phyloP scores from a whole-genome alignment of 2,329 filamentous ascomycete genomes.

The Arthroderma sp. region DNA sequence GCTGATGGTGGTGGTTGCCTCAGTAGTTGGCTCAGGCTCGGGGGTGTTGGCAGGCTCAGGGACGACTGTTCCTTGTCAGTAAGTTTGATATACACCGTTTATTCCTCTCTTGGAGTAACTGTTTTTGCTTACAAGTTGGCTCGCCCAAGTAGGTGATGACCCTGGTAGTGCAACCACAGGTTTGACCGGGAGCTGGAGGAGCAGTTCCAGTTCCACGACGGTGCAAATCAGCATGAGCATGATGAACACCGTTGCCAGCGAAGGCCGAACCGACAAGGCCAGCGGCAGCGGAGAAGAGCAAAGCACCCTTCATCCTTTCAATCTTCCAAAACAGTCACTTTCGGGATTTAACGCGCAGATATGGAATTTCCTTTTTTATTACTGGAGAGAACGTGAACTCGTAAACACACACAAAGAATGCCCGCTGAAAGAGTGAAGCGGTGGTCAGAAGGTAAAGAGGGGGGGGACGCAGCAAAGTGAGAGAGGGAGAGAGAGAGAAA shows the following conservation, averaged over 20 bases:
- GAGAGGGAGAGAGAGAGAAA: slow-evolving; percentile 1
- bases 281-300: slow-evolving; percentile 50
- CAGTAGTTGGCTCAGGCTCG: slow-evolving; percentile 2
- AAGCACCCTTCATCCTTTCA: slow-evolving; percentile 59
- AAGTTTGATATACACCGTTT: too few relatives aligned
- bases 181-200: slow-evolving; percentile 17
- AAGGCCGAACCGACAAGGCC: slow-evolving; percentile 38
- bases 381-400: neutral
- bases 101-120: too few relatives aligned
- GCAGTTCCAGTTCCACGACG: slow-evolving; percentile 32
- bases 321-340: neutral
- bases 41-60: slow-evolving; percentile 7
- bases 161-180: slow-evolving; percentile 61
- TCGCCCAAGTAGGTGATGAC: slow-evolving; percentile 57
- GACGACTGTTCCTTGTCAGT: slow-evolving; percentile 1
- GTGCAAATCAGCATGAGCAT: slow-evolving; percentile 42
- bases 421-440: slow-evolving; percentile 58
- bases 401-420: slow-evolving; percentile 44
- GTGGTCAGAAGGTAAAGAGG: slow-evolving; percentile 13
- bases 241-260: slow-evolving; percentile 45
- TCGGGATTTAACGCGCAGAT: too few relatives aligned
- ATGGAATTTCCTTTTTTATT: neutral
- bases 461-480: slow-evolving; percentile 1
- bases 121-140: slow-evolving; percentile 41
- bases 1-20: slow-evolving; percentile 22